phyloP scores from a whole-genome alignment of 192 early-diverging fungal genomes.

The Globomyces pollinis-pini region DNA sequence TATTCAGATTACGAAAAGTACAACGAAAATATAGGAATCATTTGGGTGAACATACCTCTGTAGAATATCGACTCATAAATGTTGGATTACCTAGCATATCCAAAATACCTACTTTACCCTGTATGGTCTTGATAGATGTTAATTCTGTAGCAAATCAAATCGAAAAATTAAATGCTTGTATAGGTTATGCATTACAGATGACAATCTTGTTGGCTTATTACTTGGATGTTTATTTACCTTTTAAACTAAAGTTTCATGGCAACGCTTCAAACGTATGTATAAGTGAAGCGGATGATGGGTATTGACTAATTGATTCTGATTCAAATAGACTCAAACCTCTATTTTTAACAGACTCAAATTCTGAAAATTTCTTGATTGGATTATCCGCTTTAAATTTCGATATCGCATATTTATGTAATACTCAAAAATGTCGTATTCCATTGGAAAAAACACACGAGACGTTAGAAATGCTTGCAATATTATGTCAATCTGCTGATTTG shows the following conservation, averaged over 20 bases:
- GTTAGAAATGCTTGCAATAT: slow-evolving; percentile 36
- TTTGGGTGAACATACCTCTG: slow-evolving; percentile 9
- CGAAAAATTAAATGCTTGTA: slow-evolving; percentile 39
- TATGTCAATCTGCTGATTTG: slow-evolving; percentile 32
- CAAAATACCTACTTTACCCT: not conserved
- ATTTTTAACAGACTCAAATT: too few species aligned
- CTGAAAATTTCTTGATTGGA: too few species aligned
- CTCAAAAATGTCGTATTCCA: slow-evolving; percentile 31
- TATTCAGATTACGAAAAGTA: slow-evolving; percentile 30
- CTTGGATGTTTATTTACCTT: slow-evolving; percentile 35
- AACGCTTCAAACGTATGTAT: slow-evolving; percentile 13
- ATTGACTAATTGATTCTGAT: too few species aligned
- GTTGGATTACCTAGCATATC: slow-evolving; percentile 22
- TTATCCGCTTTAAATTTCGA: slow-evolving; percentile 28
- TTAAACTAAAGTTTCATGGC: slow-evolving; percentile 18
- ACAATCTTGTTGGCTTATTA: slow-evolving; percentile 35
- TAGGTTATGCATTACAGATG: slow-evolving; percentile 35
- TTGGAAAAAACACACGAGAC: slow-evolving; percentile 22
- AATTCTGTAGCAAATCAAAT: slow-evolving; percentile 21
- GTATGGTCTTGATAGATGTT: not conserved
- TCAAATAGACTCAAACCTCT: too few species aligned
- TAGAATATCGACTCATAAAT: slow-evolving; percentile 41
- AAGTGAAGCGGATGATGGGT: not conserved
- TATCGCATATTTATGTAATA: slow-evolving; percentile 36
- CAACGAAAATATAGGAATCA: slow-evolving; percentile 15